A percentile compares a stretch with the other conserved stretches of the same genome.
Conservation (phyloP, 1,139 yeast species). For the Zygosaccharomyces sapae region DNA sequence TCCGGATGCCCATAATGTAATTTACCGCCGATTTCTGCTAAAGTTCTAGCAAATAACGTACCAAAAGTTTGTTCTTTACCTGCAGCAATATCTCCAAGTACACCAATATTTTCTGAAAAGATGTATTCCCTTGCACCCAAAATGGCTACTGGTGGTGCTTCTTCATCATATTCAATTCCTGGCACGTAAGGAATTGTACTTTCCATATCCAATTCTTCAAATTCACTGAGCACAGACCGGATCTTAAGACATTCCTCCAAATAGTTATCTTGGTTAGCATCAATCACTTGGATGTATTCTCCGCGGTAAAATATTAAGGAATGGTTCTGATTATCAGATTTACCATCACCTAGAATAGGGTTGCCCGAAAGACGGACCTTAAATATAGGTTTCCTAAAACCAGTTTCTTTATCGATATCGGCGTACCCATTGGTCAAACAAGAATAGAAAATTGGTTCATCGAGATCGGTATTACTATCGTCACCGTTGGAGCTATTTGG, state of each 20-base stretch:
- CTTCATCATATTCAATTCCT: constrained; percentile 39
- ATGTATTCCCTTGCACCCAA: constrained; percentile 87
- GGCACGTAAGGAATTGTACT: constrained; percentile 46
- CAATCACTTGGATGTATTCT: constrained; percentile 81
- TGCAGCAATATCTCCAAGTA: constrained; percentile 87
- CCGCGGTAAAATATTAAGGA: constrained; percentile 77
- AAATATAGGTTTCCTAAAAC: constrained; percentile 47
- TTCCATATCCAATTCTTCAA: constrained; percentile 53
- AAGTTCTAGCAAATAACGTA: constrained; percentile 77
- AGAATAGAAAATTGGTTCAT: constrained; percentile 50
- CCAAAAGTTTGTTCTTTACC: constrained; percentile 94
- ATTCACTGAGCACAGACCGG: constrained; percentile 71
- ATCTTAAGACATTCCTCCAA: constrained; percentile 81
- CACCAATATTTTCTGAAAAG: constrained; percentile 81
- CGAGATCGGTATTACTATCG: constrained; percentile 20
- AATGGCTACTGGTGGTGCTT: constrained; percentile 64
- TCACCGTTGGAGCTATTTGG: constrained; percentile 16
- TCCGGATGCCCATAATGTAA: constrained; percentile 93
- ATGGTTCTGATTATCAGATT: constrained; percentile 81
- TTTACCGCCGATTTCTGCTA: constrained; percentile 83
- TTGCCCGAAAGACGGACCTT: constrained; percentile 69
- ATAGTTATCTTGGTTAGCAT: constrained; percentile 86
- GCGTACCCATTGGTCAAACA: constrained; percentile 56
- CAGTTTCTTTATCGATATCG: constrained; percentile 38
- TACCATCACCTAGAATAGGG: constrained; percentile 87